Conservation (phyloP, 805 yeast genomes). For the Yarrowia sp. region DNA sequence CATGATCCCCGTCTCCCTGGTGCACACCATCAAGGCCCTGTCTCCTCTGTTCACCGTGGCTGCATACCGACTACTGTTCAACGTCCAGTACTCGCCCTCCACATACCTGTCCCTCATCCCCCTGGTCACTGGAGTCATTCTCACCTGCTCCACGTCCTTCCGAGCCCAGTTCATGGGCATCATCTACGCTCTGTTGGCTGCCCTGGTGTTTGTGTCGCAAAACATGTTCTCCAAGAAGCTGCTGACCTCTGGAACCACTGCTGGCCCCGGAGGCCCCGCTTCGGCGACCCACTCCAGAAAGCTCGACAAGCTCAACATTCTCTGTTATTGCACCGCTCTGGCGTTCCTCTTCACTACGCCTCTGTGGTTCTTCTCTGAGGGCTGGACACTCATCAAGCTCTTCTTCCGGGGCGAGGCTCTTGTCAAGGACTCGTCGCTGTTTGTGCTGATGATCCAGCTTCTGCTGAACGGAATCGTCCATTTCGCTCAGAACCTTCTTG, state of each 20-base stretch:
- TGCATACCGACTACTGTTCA: slow-evolving; percentile 65
- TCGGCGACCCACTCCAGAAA: slow-evolving; percentile 36
- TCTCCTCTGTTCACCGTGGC: slow-evolving; percentile 86
- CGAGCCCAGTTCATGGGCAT: slow-evolving; percentile 58
- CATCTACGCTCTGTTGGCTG: slow-evolving; percentile 62
- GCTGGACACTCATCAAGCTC: slow-evolving; percentile 33
- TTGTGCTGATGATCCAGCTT: slow-evolving; percentile 40
- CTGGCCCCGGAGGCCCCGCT: slow-evolving; percentile 21
- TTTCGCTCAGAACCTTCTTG: slow-evolving; percentile 74
- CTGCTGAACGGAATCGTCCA: slow-evolving; percentile 71
- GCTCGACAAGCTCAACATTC: slow-evolving; percentile 78
- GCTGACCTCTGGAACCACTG: slow-evolving; percentile 46
- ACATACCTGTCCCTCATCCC: slow-evolving; percentile 83
- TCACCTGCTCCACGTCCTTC: slow-evolving; percentile 49
- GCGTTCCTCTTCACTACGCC: slow-evolving; percentile 73
- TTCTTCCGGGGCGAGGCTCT: slow-evolving; percentile 2
- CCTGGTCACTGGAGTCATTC: slow-evolving; percentile 77
- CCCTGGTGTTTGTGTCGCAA: slow-evolving; percentile 77
- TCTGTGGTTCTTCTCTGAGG: slow-evolving; percentile 67
- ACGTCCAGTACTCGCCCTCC: slow-evolving; percentile 53
- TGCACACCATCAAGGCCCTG: slow-evolving; percentile 89
- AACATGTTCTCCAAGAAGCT: slow-evolving; percentile 84
- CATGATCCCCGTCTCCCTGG: slow-evolving; percentile 87
- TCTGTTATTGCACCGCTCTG: slow-evolving; percentile 71
- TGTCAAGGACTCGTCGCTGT: slow-evolving; percentile 18